phyloP scores from a whole-genome alignment of 106 monocot genomes.

The Allium fistulosum region DNA sequence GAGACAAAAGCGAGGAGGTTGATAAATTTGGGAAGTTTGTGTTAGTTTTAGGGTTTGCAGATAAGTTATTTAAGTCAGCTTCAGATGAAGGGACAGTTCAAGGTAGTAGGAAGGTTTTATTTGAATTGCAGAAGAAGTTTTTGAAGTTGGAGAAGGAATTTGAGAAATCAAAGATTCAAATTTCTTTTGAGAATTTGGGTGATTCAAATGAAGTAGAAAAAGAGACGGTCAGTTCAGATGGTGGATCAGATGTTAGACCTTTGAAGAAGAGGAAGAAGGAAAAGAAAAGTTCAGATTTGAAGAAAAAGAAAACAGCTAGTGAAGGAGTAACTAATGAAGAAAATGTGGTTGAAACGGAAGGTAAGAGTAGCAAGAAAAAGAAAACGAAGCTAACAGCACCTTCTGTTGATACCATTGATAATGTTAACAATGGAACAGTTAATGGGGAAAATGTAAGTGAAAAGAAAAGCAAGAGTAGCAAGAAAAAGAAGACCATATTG shows the following conservation, averaged over 20 bases:
- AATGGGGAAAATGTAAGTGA: not conserved
- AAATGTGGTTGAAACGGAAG: slow-evolving; percentile 11
- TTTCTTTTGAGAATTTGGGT: slow-evolving; percentile 24
- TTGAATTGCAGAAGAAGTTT: slow-evolving; percentile 48
- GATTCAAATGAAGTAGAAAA: slow-evolving; percentile 8
- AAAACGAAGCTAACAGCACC: not conserved
- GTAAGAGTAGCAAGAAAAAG: slow-evolving; percentile 20
- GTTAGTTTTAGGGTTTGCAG: slow-evolving; percentile 45
- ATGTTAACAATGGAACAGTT: not conserved
- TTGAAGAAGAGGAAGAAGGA: slow-evolving; percentile 55
- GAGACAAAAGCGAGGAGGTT: slow-evolving; percentile 23
- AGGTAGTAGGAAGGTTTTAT: slow-evolving; percentile 60
- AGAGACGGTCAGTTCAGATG: not conserved
- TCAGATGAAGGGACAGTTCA: slow-evolving; percentile 45
- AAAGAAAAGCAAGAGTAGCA: not conserved
- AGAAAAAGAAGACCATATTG: slow-evolving; percentile 20
- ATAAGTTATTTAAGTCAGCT: slow-evolving; percentile 57
- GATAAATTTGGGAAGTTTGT: slow-evolving; percentile 58
- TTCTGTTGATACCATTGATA: not conserved
- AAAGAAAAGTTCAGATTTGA: slow-evolving; percentile 17
- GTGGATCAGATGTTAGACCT: slow-evolving; percentile 15
- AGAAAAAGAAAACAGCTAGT: too few species aligned
- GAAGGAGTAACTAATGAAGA: too few species aligned
- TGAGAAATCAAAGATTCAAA: slow-evolving; percentile 48
- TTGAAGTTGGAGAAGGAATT: slow-evolving; percentile 75